Evolutionary conservation across 1,139 yeast genomes (phyloP), one percentile per base, ranked within the genome.

Genomic region (Eremothecium coryli): DNA sequence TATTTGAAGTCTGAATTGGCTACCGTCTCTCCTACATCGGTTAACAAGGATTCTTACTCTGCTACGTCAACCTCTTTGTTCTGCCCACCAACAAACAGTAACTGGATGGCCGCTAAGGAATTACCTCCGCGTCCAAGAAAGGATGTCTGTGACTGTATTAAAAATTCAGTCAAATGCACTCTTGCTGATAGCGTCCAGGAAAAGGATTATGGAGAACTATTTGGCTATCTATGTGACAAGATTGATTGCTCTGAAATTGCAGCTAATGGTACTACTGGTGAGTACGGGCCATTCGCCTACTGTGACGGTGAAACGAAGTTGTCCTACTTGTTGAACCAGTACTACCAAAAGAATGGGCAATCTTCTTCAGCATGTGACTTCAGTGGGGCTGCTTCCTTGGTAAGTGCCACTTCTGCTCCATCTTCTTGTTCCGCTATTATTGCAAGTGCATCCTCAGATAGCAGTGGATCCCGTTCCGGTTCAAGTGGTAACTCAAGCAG

Each of bases 71-170:
- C 78, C 25, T 48, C 61, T 15, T 35, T 61, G 31, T 36, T 65
- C 11, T 80, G 93, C 54, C 88, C 81, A 37, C 56, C 73, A 11
- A 51, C 62, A 31, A 57, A 63, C 36, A 36, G 50, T 4, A 47
- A 68, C 53, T 79, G 86, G 85, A 58, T 60, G 41, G 86, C 82
- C 32, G 59, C 76, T 9, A 70, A 76, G 26, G 58, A 58, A 16
- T 67, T 81, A 54, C 93, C 93, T 44, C 88, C 86, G 55, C 76
- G 85, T 38, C 93, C 93, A 44, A 69, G 78, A 50, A 53, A 66
- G 38, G 65, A 58, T 28, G 65, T 75, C 40, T 81, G 93, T 65
- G 60, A 66, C 42, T 81, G 90, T 65, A 61, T 76, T 64, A 54
- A 56, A n/a, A 49, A 59, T 26, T 59, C 80, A 23, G 61, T 68